Evolutionary conservation across 768 basidiomycete genomes (phyloP).

Genomic region (Harrya chromipes): DNA sequence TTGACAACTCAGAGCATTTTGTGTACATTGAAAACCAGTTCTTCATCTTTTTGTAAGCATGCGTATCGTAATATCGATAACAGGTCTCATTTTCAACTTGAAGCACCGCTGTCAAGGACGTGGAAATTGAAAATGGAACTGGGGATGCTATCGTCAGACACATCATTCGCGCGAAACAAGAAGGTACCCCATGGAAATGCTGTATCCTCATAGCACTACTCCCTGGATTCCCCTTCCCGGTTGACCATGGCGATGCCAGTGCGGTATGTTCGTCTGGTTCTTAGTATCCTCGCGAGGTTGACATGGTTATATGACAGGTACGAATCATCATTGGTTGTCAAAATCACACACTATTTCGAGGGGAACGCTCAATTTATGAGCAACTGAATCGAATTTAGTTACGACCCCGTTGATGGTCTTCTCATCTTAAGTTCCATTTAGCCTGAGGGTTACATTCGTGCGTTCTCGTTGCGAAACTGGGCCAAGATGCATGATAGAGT

Average conservation of each 20-base stretch:
- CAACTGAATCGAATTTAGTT: conserved; percentile 77
- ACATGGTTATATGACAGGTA: conserved; percentile 45
- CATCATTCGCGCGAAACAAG: conserved; percentile 82
- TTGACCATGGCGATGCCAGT: conserved; percentile 91
- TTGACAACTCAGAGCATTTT: conserved; percentile 92
- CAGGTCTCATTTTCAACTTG: background rate
- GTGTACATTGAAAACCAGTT: conserved; percentile 98
- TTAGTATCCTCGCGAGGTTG: background rate
- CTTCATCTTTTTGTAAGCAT: conserved; percentile 79
- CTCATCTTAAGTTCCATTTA: conserved; percentile 29
- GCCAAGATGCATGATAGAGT: conserved; percentile 81
- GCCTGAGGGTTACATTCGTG: conserved; percentile 90
- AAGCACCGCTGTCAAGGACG: conserved; percentile 81
- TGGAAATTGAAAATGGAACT: conserved; percentile 87
- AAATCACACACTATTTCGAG: conserved; percentile 82
- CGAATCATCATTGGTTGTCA: conserved; percentile 96
- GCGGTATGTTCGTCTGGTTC: conserved; percentile 52
- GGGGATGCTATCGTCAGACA: conserved; percentile 92
- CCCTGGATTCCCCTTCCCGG: conserved; percentile 90
- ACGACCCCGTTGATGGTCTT: background rate
- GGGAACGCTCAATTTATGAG: conserved; percentile 88
- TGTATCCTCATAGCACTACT: conserved; percentile 89
- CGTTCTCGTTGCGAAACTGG: conserved; percentile 94
- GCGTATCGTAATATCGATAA: background rate
- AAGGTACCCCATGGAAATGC: conserved; percentile 83